Evolutionary conservation across 345 rosid genomes (phyloP).

Genomic region (Syzygium oleosum): DNA sequence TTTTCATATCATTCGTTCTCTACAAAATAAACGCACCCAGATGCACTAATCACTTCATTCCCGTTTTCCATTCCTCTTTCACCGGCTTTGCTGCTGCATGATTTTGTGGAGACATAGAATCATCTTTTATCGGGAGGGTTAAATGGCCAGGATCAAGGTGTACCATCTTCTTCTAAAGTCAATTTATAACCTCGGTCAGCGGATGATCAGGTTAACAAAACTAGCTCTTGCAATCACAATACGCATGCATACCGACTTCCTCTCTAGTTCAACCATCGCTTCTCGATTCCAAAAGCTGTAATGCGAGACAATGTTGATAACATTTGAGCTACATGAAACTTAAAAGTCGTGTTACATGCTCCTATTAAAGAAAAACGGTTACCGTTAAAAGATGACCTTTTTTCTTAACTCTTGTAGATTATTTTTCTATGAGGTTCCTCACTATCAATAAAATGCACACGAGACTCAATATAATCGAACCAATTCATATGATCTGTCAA

Average conservation of each 20-base stretch:
- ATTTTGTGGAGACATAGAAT: background rate
- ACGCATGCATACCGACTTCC: background rate
- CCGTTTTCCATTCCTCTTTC: background rate
- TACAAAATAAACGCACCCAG: background rate
- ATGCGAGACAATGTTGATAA: background rate
- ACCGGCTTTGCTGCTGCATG: background rate
- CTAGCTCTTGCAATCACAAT: too few relatives aligned
- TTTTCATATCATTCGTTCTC: too few relatives aligned
- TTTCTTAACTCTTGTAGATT: background rate
- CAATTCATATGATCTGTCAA: background rate
- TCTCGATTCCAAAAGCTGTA: background rate
- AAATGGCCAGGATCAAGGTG: too few relatives aligned
- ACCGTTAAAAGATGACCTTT: background rate
- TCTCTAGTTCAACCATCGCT: background rate
- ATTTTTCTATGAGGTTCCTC: background rate
- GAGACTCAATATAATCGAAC: background rate
- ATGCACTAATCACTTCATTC: background rate
- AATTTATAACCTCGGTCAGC: too few relatives aligned
- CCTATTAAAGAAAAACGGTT: background rate
- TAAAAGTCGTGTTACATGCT: too few relatives aligned
- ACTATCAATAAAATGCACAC: background rate
- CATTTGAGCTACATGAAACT: background rate
- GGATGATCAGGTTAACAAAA: too few relatives aligned
- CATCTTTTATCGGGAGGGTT: background rate
- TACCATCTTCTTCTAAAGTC: too few relatives aligned